These are phyloP conservation scores for Colletotrichum sp. DNA, from an alignment of 2,329 filamentous ascomycete species.

Conservation along the genomic window DNA sequence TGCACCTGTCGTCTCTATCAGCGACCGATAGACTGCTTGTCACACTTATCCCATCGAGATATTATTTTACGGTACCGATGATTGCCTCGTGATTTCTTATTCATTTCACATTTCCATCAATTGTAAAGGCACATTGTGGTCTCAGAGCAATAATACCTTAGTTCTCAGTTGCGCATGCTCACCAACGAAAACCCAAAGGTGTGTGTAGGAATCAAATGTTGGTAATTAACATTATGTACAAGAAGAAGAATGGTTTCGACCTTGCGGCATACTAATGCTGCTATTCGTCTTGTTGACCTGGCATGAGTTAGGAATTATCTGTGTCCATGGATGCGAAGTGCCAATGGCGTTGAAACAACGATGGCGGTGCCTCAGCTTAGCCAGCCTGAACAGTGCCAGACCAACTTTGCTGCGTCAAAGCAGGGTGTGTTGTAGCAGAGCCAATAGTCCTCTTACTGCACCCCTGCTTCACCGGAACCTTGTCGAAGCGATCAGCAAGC, in stretches of 20 bases:
- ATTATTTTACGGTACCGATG: not conserved
- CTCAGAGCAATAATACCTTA: not conserved
- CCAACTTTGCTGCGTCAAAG: not conserved
- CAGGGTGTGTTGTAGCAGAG: not conserved
- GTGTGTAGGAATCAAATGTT: not conserved
- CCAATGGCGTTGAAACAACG: not conserved
- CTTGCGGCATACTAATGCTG: not conserved
- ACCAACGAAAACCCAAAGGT: rapidly evolving
- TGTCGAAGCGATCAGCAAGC: slow-evolving; percentile 8
- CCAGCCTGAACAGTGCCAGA: not conserved
- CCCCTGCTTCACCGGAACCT: not conserved
- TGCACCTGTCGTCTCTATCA: rapidly evolving
- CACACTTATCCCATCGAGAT: rapidly evolving
- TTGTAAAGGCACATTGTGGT: rapidly evolving
- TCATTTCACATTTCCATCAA: rapidly evolving
- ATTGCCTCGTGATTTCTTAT: rapidly evolving
- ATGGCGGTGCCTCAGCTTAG: not conserved
- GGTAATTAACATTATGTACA: not conserved
- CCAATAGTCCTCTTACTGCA: not conserved
- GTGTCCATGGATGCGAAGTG: too few species aligned
- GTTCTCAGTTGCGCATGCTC: not conserved
- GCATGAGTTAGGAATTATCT: not conserved
- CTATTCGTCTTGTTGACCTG: too few species aligned
- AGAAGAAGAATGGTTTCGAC: not conserved
- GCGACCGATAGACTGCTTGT: rapidly evolving